Evolutionary conservation across 2,329 filamentous ascomycete species (phyloP), one percentile per base, ranked within the genome.

Genomic region (Emmonsia crescens): DNA sequence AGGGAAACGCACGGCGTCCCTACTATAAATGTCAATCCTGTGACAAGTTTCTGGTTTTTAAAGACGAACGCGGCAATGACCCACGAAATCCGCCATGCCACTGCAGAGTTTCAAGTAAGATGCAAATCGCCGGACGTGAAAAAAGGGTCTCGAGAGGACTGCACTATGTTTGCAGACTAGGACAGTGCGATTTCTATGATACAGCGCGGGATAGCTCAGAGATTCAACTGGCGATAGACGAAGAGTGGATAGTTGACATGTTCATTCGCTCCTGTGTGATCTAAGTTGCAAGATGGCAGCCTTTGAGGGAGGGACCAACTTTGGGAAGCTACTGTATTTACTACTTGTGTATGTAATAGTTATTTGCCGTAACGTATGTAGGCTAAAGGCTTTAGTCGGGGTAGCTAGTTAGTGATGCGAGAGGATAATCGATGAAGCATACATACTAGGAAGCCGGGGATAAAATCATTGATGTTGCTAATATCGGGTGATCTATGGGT

Each of bases 21-120:
- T 60, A 49, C 46, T 60, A 60, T 42, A 60, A 51, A 51, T 60
- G 57, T 44, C 21, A 51, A 29, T 42, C 57, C 31, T 60, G 57
- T 29, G 46, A 51, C 57, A 49, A 51, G 46, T 60, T 60, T 52
- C 57, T 60, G 24, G 21, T 29, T 42, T 60, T 60, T 29, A 51
- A 51, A 31, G 57, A 60, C 57, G 27, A 51, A 29, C 57, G 57
- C n/a, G 57, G 40, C 46, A 60, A 60, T 40, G 42, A 38, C 36
- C 42, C 46, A 51, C 29, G 12, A 24, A 60, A 60, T 29, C 44
- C 57, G 31, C 42, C 8, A 49, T 60, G 57, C 46, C 36, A 51
- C 29, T 49, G 16, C 44, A 42, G 40, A 21, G 46, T 52, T 24
- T 51, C 57, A 24, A 48, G 57, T 36, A 60, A 60, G 57, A 60